Conservation (phyloP, 352 stramenopile genomes). For the Phytophthora uliginosa region DNA sequence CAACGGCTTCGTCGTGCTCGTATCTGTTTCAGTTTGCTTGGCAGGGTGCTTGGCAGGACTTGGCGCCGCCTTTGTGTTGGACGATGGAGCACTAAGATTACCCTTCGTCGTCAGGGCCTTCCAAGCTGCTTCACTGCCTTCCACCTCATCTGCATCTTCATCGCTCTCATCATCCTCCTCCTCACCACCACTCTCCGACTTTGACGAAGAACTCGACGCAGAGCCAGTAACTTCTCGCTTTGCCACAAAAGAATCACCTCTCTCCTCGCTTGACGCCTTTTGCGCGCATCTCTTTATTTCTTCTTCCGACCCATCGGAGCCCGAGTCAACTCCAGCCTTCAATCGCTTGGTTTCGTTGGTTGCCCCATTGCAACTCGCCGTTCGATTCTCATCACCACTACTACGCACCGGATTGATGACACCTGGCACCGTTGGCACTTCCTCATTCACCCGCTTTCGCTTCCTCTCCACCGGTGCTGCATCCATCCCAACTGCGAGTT, state of each 20-base stretch:
- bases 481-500: not conserved
- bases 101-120: slow-evolving; percentile 3
- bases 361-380: not conserved
- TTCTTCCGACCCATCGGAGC: not conserved
- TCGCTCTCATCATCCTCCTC: not conserved
- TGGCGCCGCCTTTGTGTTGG: not conserved
- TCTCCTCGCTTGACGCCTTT: too few species aligned
- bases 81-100: not conserved
- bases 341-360: not conserved
- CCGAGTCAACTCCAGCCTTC: not conserved
- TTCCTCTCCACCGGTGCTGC: not conserved
- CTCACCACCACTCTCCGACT: not conserved
- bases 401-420: not conserved
- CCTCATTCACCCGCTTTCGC: not conserved
- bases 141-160: not conserved
- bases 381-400: not conserved
- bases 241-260: too few species aligned
- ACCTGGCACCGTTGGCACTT: not conserved
- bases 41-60: not conserved
- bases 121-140: slow-evolving; percentile 13
- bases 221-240: not conserved
- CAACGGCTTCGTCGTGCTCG: too few species aligned
- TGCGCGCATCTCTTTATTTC: not conserved
- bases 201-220: not conserved
- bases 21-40: not conserved